phyloP scores from a whole-genome alignment of 176 grass and related monocot species.

The Elymus sibiricus region DNA sequence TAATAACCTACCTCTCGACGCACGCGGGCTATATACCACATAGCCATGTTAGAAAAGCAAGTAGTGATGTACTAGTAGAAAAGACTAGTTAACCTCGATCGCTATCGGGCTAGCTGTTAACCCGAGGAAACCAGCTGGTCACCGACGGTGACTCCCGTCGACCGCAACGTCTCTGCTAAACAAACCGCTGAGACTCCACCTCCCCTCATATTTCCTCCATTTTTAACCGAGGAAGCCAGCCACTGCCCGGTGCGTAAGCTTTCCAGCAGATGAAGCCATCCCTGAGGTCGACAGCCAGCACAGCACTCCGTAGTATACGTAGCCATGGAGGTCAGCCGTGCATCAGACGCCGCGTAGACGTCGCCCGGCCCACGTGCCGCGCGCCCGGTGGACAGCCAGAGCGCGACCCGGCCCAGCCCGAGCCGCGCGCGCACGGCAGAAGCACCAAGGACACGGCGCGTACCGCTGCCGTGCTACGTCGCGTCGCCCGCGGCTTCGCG shows the following conservation, averaged over 20 bases:
- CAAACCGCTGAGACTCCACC: not conserved
- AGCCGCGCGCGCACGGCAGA: not conserved
- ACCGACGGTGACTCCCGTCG: not conserved
- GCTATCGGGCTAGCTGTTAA: not conserved
- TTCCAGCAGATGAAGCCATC: not conserved
- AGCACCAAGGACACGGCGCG: not conserved
- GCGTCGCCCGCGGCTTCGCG: not conserved
- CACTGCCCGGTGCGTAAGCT: not conserved
- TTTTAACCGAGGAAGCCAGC: not conserved
- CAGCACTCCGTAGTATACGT: too few species aligned
- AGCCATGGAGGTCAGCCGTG: not conserved
- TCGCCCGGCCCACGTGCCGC: conserved; percentile 15
- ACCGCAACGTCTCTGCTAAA: not conserved
- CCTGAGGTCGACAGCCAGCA: not conserved
- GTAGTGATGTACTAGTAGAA: not conserved
- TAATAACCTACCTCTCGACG: not conserved
- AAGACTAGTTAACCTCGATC: not conserved
- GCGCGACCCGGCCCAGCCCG: not conserved
- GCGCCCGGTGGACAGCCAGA: too few species aligned
- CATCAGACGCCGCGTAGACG: not conserved
- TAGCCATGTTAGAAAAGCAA: too few species aligned
- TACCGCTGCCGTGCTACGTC: not conserved
- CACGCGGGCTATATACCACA: too few species aligned
- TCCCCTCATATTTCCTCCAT: not conserved
- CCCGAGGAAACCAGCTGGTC: not conserved